Evolutionary conservation across 176 grass and related monocot species (phyloP).

Genomic region (Lolium perenne): DNA sequence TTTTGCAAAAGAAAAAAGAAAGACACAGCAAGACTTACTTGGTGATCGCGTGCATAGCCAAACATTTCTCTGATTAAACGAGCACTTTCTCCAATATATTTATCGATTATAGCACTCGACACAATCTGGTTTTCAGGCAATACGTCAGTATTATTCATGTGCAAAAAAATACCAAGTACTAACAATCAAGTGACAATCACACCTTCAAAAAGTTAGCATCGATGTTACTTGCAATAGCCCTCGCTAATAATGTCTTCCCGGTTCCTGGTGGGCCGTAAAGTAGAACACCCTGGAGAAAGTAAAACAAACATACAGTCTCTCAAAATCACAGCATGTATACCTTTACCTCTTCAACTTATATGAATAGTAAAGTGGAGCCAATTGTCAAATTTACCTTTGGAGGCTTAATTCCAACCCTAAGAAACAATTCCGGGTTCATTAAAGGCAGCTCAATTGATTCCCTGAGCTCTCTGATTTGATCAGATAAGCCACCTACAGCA

Average conservation of each 20-base stretch:
- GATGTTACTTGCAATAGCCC: constrained; percentile 99
- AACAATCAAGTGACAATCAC: constrained; percentile 20
- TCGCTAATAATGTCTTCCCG: constrained; percentile 91
- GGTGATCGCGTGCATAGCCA: constrained; percentile 91
- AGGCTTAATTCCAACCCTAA: constrained; percentile 95
- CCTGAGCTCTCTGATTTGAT: constrained; percentile 97
- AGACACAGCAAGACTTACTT: constrained; percentile 56
- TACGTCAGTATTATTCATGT: constrained; percentile 23
- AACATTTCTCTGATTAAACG: constrained; percentile 99
- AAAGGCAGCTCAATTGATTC: constrained; percentile 96
- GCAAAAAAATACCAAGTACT: background rate
- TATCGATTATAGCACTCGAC: constrained; percentile 99
- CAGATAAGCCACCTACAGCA: constrained; percentile 91
- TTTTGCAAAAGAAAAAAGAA: background rate
- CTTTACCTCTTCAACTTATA: constrained; percentile 1
- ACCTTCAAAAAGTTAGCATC: constrained; percentile 99
- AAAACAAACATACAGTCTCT: constrained; percentile 25
- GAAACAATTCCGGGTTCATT: constrained; percentile 97
- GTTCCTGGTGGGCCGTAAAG: constrained; percentile 98
- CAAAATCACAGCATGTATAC: background rate
- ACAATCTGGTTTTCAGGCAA: constrained; percentile 72
- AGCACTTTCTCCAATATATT: constrained; percentile 99
- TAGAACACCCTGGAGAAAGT: constrained; percentile 77
- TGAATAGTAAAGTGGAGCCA: background rate
- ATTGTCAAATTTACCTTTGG: constrained; percentile 70